These are phyloP conservation scores for Phytophthora cajani DNA, from an alignment of 352 stramenopile genomes.

Conservation along the genomic window DNA sequence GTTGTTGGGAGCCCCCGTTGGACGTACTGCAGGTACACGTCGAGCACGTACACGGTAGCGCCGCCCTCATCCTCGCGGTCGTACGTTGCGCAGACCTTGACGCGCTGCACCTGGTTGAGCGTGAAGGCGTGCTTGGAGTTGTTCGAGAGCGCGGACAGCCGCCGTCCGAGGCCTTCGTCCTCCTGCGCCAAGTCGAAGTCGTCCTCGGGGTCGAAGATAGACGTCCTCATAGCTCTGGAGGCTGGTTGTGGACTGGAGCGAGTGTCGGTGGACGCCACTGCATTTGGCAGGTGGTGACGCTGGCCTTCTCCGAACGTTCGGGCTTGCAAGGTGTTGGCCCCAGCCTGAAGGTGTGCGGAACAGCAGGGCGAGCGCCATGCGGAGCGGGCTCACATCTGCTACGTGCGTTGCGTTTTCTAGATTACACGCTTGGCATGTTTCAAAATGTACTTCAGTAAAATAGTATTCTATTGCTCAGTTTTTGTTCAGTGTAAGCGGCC, in stretches of 20 bases:
- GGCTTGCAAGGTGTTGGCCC: not conserved
- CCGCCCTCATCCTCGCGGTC: slow-evolving; percentile 42
- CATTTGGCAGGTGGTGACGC: slow-evolving; percentile 9
- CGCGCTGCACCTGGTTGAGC: slow-evolving; percentile 70
- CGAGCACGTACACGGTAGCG: slow-evolving; percentile 59
- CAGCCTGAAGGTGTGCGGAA: slow-evolving; percentile 4
- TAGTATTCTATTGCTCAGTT: too few relatives aligned
- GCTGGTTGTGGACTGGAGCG: slow-evolving; percentile 15
- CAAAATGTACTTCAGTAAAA: too few relatives aligned
- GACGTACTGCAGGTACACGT: slow-evolving; percentile 54
- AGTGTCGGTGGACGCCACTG: slow-evolving; percentile 6
- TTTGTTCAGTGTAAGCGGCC: too few relatives aligned
- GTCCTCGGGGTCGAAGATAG: slow-evolving; percentile 17
- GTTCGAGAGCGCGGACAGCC: slow-evolving; percentile 57
- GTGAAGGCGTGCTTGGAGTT: slow-evolving; percentile 57
- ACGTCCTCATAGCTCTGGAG: slow-evolving; percentile 18
- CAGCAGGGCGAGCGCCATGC: not conserved
- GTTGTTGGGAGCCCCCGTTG: slow-evolving; percentile 57
- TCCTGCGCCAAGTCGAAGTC: slow-evolving; percentile 8
- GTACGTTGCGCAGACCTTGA: slow-evolving; percentile 50
- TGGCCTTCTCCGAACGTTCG: slow-evolving; percentile 27
- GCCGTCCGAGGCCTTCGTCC: slow-evolving; percentile 21
- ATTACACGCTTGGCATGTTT: too few relatives aligned
- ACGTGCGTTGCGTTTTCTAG: too few relatives aligned
- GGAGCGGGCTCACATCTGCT: slow-evolving; percentile 2